These are phyloP conservation scores for Colletotrichum truncatum DNA, from an alignment of 2,329 filamentous ascomycete species.

Conservation along the genomic window DNA sequence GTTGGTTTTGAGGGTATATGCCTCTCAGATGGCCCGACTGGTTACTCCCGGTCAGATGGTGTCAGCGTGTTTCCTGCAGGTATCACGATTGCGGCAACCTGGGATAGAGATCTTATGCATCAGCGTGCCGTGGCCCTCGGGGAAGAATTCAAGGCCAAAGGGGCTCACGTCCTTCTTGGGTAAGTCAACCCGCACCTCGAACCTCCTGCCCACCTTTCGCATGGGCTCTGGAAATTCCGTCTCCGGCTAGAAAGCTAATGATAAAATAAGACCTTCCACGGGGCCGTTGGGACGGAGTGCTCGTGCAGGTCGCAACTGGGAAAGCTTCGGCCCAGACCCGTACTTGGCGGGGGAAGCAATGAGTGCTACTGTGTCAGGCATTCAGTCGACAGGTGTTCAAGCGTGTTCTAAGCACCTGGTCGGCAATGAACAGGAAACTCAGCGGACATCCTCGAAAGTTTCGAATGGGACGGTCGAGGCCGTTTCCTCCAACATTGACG, in stretches of 20 bases:
- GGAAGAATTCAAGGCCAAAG: conserved; percentile 73
- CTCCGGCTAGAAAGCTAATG: not conserved
- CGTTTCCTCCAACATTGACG: conserved; percentile 67
- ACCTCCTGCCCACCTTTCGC: too few relatives aligned
- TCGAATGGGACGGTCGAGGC: conserved; percentile 55
- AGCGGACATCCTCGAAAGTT: conserved; percentile 56
- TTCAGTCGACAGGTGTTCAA: conserved; percentile 55
- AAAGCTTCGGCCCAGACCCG: conserved; percentile 82
- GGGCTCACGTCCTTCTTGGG: conserved; percentile 80
- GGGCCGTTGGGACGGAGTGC: conserved; percentile 80
- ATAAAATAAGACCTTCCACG: conserved; percentile 63
- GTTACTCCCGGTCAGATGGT: conserved; percentile 62
- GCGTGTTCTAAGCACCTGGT: conserved; percentile 65
- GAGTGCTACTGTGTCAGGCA: conserved; percentile 67
- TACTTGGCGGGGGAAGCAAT: conserved; percentile 74
- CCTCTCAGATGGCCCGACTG: conserved; percentile 81
- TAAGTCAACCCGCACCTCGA: not conserved
- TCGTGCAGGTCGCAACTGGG: conserved; percentile 82
- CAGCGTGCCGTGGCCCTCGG: conserved; percentile 43
- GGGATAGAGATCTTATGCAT: conserved; percentile 79
- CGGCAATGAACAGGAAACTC: conserved; percentile 74
- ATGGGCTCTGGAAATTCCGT: too few relatives aligned
- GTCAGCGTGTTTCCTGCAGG: conserved; percentile 76
- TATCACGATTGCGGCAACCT: conserved; percentile 80
- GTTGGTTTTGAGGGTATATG: conserved; percentile 66